These are phyloP conservation scores for Klebsormidium nitens DNA, from an alignment of 139 green algal genomes.

Conservation along the genomic window DNA sequence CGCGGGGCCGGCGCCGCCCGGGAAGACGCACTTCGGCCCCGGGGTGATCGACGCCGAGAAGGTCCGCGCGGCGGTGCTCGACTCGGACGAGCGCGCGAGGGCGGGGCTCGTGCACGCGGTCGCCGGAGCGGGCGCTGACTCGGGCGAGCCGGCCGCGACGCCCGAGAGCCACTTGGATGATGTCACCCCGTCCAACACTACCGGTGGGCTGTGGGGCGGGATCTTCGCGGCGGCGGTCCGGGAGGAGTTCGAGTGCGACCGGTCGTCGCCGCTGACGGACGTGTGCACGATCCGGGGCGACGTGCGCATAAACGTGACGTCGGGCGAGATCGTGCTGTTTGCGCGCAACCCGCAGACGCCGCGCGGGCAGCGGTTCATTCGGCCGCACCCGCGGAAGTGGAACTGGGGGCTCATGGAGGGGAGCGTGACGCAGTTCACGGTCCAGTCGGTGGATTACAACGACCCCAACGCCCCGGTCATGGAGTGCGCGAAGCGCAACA, in stretches of 20 bases:
- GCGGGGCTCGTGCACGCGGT: no score
- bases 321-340: not conserved
- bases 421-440: not conserved
- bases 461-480: not conserved
- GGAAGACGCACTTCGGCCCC: no score
- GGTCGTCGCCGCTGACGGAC: conserved; percentile 1
- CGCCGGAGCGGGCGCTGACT: no score
- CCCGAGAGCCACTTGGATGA: no score
- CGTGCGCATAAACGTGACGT: not conserved
- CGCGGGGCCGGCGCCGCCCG: no score
- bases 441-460: conserved; percentile 3
- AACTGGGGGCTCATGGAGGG: not conserved
- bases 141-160: no score
- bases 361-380: not conserved
- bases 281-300: conserved; percentile 8
- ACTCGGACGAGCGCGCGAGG: no score
- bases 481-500: not conserved
- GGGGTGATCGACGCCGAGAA: no score
- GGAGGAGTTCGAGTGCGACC: conserved; percentile 1
- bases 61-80: no score
- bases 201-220: no score
- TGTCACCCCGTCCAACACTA: no score
- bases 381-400: conserved; percentile 13
- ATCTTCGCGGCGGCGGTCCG: not conserved
- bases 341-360: not conserved